These are phyloP conservation scores for Rhodamnia argentea DNA, from an alignment of 345 rosid species.

Conservation along the genomic window DNA sequence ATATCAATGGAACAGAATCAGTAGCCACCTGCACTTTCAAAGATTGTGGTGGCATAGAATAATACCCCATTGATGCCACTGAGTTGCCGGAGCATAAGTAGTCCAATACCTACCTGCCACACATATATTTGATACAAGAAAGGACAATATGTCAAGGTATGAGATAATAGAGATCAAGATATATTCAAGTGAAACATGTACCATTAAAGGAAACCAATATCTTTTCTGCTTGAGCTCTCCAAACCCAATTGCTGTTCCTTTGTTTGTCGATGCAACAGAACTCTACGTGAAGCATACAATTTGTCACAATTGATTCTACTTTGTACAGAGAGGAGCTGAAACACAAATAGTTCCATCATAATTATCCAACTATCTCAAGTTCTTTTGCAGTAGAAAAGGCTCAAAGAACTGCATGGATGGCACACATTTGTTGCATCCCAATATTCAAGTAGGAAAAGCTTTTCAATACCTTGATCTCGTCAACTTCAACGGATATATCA, in stretches of 20 bases:
- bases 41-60: constrained; percentile 84
- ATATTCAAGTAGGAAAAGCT: not conserved
- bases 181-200: constrained; percentile 10
- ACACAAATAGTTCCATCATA: not conserved
- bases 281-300: constrained; percentile 18
- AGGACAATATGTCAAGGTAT: not conserved
- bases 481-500: constrained; percentile 71
- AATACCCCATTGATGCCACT: constrained; percentile 88
- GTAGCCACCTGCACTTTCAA: constrained; percentile 58
- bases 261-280: constrained; percentile 68
- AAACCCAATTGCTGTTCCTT: constrained; percentile 58
- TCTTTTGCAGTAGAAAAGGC: not conserved
- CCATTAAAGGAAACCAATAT: constrained; percentile 95
- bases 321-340: not conserved
- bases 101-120: constrained; percentile 77
- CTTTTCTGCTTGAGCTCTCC: constrained; percentile 78
- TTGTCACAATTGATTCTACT: not conserved
- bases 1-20: constrained; percentile 2
- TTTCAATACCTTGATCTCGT: constrained; percentile 81
- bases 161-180: not conserved
- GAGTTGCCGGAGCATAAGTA: constrained; percentile 82
- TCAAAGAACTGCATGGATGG: not conserved
- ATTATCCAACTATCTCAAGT: not conserved
- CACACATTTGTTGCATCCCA: not conserved
- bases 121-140: constrained; percentile 2